These are phyloP conservation scores for Termitomyces sp. DNA, from an alignment of 768 basidiomycete species.

Conservation along the genomic window DNA sequence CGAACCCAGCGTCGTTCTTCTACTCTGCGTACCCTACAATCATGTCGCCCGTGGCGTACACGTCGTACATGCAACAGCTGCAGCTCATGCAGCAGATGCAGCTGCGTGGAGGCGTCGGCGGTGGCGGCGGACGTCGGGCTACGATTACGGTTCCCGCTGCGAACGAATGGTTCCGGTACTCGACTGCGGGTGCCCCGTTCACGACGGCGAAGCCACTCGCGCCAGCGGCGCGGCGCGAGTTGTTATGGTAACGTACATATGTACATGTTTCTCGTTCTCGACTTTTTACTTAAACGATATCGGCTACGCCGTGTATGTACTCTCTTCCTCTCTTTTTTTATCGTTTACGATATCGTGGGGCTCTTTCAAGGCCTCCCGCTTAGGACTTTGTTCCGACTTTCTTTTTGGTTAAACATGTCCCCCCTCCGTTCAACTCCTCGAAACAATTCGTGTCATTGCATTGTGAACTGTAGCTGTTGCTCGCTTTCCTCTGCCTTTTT, in stretches of 20 bases:
- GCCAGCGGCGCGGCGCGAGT: constrained; percentile 7
- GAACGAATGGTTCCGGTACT: constrained; percentile 13
- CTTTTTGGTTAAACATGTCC: background rate
- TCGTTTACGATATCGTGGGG: background rate
- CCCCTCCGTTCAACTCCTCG: background rate
- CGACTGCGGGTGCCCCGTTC: constrained; percentile 1
- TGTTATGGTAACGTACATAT: constrained; percentile 12
- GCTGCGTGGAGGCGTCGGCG: constrained; percentile 3
- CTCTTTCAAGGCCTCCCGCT: background rate
- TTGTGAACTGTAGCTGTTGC: constrained; percentile 11
- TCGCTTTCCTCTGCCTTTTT: constrained; percentile 10
- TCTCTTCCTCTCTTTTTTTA: constrained; percentile 1
- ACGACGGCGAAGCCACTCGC: constrained; percentile 4
- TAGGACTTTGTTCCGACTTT: background rate
- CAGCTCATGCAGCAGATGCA: constrained; percentile 19
- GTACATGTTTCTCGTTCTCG: background rate
- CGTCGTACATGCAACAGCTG: constrained; percentile 18
- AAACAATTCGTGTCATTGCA: constrained; percentile 7
- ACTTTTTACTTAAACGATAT: background rate
- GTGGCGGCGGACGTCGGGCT: background rate
- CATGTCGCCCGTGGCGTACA: constrained; percentile 15
- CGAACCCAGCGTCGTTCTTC: constrained; percentile 11
- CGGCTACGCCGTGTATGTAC: constrained; percentile 11
- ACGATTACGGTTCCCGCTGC: background rate
- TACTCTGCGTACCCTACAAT: constrained; percentile 14